Base-by-base conservation (phyloP, 2,329 filamentous ascomycete genomes). In the Cercospora berteroae region DNA sequence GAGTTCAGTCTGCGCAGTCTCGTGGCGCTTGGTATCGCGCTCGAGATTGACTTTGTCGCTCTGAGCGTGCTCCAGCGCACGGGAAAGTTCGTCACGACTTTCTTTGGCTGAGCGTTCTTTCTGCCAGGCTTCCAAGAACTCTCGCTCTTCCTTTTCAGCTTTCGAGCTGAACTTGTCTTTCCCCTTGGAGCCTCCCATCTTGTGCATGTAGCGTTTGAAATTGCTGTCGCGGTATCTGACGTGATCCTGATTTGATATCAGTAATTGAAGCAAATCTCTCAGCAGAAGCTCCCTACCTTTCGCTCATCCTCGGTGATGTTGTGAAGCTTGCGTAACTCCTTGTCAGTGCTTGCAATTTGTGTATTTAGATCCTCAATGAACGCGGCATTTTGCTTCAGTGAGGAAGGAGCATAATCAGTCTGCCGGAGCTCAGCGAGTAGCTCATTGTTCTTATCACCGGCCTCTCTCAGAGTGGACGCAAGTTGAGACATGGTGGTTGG, bases 71-170 rank as follows among this genome's bases (percentile, higher is more conserved):
- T 74, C 69, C 1, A 84, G 77, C 65, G 83, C 80, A 0, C 60
- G 60, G 5, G 77, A 75, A 2, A 87, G 72, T 61, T 78, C 77
- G 1, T 80, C 77, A 42, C 82, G 79, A 59, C 80, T 72, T 44
- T 82, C 79, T 56, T 81, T 80, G 50, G 82, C 81, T 25, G 82
- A 79, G 25, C 83, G 80, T 66, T 84, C 79, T 31, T 81, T 76
- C 67, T 86, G 82, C 57, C 86, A 79, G 0, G 82, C 85, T 56
- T 85, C 81, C 27, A 85, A 80, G 74, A 86, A 88, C 69, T 87
- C 85, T 52, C 78, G 76, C 74, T 87, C 85, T 74, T 87, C 85
- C 68, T 83, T 85, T 59, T 81, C 80, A 13, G 84, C 83, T 60
- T 80, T 81, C n/a, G 80, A 80, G 16, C 79, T 77, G 69, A 85